Evolutionary conservation across 169 alveolate species (phyloP), one percentile per base, ranked within the genome.

Genomic region (Ichthyophthirius multifiliis): DNA sequence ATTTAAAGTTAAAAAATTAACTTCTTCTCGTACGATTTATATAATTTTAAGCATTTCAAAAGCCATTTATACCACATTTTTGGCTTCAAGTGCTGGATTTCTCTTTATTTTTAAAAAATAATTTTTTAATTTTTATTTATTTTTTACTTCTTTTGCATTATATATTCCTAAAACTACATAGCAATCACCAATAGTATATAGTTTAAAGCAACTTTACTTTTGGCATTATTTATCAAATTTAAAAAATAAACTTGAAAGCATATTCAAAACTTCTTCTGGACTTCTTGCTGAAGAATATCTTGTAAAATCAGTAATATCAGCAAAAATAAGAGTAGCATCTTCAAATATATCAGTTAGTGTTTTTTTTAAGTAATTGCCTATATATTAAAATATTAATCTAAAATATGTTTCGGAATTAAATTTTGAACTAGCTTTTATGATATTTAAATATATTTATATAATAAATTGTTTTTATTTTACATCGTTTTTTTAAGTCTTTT

Each of bases 161-260:
- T 55, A 34, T 7, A 75, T 80, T 39, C 96, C 96, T 87, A 91
- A 78, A 4, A 85, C 94, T 39, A 91, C 96, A 76, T 91, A 91
- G 71, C 96, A 91, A 83, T 91, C 96, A 18, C 96, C 96, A 20
- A 91, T 91, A 3, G 96, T 92, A 45, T 92, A 92, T 10, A 92
- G 93, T 77, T 92, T 92, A 76, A 89, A 92, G 4, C 89, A 93
- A 62, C 87, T 79, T 13, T 90, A 79, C 30, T 90, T 80, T 16
- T 83, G 78, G 35, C 94, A 86, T 13, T 84, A 85, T 82, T 88
- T 87, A 74, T 92, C 96, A 82, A 92, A 92, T 45, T 76, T 62
- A 35, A 84, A 74, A 63, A 89, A 89, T 41, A 92, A 73, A 74
- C 89, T 83, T 45, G 85, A 73, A 15, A 92, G 83, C 92, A 92